These are phyloP conservation scores for Schoenoplectus tabernaemontani DNA, from an alignment of 202 grass and related monocot species.

Conservation along the genomic window DNA sequence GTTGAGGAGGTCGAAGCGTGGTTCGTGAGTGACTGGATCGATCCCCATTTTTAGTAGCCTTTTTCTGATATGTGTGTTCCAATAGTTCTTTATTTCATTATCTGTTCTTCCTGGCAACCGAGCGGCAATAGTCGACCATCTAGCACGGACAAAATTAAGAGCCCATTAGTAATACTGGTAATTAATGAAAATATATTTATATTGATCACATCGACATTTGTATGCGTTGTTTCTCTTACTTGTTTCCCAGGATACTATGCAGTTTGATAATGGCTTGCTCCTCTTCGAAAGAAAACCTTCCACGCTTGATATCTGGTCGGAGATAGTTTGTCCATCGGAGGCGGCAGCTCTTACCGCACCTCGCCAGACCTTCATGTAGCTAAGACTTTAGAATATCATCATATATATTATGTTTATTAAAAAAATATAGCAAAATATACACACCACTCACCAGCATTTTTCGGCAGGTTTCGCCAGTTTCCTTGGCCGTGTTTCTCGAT, in stretches of 20 bases:
- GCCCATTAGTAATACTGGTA: neutral
- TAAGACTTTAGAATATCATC: neutral
- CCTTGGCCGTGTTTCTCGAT: slow-evolving; percentile 77
- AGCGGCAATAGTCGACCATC: slow-evolving; percentile 96
- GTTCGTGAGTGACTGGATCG: slow-evolving; percentile 81
- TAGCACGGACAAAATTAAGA: slow-evolving; percentile 13
- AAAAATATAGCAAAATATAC: neutral
- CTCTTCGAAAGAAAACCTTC: slow-evolving; percentile 94
- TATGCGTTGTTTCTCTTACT: slow-evolving; percentile 37
- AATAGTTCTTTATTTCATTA: slow-evolving; percentile 99
- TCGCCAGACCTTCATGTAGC: slow-evolving; percentile 35
- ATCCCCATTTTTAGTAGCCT: slow-evolving; percentile 66
- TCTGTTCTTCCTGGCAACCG: slow-evolving; percentile 85
- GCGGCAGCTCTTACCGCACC: slow-evolving; percentile 99
- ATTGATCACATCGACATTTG: neutral
- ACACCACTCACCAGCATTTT: slow-evolving; percentile 66
- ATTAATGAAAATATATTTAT: neutral
- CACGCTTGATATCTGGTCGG: slow-evolving; percentile 89
- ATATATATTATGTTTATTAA: neutral
- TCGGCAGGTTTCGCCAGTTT: slow-evolving; percentile 84
- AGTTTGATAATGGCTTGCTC: slow-evolving; percentile 94
- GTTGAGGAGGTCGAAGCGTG: slow-evolving; percentile 77
- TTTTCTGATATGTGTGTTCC: slow-evolving; percentile 99
- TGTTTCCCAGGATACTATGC: slow-evolving; percentile 91
- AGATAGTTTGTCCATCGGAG: slow-evolving; percentile 96